phyloP scores from a whole-genome alignment of 371 early-diverging fungal species.

The Globomyces sp. region DNA sequence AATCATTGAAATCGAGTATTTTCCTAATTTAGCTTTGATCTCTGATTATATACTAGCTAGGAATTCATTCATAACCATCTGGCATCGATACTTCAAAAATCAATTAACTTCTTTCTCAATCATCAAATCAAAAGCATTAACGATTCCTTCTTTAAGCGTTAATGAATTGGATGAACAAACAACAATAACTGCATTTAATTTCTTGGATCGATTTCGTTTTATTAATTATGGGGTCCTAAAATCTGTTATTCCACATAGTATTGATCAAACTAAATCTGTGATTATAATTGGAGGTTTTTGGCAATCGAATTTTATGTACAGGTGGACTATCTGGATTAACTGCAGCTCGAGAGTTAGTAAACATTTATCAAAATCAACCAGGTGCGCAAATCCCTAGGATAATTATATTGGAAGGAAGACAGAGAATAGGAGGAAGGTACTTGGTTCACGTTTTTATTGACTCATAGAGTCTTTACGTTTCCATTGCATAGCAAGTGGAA shows the following conservation, averaged over 20 bases:
- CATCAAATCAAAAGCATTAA: too few species aligned
- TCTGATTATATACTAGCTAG: too few species aligned
- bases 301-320: too few species aligned
- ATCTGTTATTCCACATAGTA: neutral
- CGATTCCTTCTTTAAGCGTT: too few species aligned
- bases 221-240: slow-evolving; percentile 28
- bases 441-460: too few species aligned
- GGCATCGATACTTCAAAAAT: too few species aligned
- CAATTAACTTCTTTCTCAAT: too few species aligned
- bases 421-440: slow-evolving; percentile 36
- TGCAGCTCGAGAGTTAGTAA: slow-evolving; percentile 29
- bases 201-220: slow-evolving; percentile 21
- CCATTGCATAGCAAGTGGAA: slow-evolving; percentile 20
- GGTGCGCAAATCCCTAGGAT: slow-evolving; percentile 19
- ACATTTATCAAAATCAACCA: slow-evolving; percentile 23
- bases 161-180: slow-evolving; percentile 8
- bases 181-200: slow-evolving; percentile 13
- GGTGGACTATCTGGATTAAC: slow-evolving; percentile 25
- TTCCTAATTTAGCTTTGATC: too few species aligned
- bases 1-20: too few species aligned
- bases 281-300: neutral
- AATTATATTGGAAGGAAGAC: slow-evolving; percentile 32
- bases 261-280: neutral
- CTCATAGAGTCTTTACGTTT: slow-evolving; percentile 24
- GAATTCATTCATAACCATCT: too few species aligned